Conservation (phyloP, 2,329 filamentous ascomycete species). For the Scedosporium minutisporum region DNA sequence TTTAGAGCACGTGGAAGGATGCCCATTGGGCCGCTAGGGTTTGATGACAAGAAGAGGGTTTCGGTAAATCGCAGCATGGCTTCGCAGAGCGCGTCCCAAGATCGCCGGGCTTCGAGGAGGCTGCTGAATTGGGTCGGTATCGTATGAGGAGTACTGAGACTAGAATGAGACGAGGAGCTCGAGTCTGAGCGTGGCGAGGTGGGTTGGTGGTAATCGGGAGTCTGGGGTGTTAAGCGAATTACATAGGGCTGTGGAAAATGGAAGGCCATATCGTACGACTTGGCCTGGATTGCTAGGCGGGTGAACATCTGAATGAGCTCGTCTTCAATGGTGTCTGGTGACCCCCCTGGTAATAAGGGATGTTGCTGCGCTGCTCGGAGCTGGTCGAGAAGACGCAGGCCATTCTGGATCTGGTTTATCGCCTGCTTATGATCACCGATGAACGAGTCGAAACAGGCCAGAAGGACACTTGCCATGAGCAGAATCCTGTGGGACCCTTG, state of each 20-base stretch:
- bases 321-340: slow-evolving; percentile 38
- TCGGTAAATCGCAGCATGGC: slow-evolving; percentile 51
- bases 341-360: slow-evolving; percentile 10
- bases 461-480: slow-evolving; percentile 55
- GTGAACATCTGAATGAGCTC: slow-evolving; percentile 56
- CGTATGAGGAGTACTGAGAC: not conserved
- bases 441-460: slow-evolving; percentile 61
- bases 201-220: not conserved
- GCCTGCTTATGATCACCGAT: slow-evolving; percentile 53
- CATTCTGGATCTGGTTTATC: slow-evolving; percentile 51
- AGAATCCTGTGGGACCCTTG: slow-evolving; percentile 39
- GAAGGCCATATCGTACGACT: slow-evolving; percentile 60
- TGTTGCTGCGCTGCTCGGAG: slow-evolving; percentile 35
- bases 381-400: slow-evolving; percentile 44
- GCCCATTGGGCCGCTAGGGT: slow-evolving; percentile 40
- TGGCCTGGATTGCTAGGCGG: slow-evolving; percentile 53
- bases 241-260: slow-evolving; percentile 55
- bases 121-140: slow-evolving; percentile 3
- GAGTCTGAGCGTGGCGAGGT: slow-evolving; percentile 32
- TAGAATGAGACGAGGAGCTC: slow-evolving; percentile 26
- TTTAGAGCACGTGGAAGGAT: slow-evolving; percentile 39
- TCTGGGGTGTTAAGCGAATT: slow-evolving; percentile 34
- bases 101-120: slow-evolving; percentile 39
- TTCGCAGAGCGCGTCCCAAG: slow-evolving; percentile 48
- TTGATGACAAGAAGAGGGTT: slow-evolving; percentile 35